phyloP scores from a whole-genome alignment of 495 filamentous ascomycete species.

The Sphaerosporella brunnea region DNA sequence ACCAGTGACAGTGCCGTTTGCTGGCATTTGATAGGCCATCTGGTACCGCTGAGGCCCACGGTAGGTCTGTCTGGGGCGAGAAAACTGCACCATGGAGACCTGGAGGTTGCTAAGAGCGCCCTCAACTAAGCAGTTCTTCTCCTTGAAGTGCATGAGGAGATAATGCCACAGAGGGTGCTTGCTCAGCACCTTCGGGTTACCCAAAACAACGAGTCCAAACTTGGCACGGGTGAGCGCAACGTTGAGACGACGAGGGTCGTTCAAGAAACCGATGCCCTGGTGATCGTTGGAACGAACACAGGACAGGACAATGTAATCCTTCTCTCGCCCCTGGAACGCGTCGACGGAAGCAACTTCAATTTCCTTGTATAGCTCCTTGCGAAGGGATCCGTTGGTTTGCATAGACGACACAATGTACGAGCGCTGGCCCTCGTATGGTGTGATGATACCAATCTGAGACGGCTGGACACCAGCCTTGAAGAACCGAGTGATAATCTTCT shows the following conservation, averaged over 20 bases:
- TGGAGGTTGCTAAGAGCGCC: conserved; percentile 93
- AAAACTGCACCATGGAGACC: conserved; percentile 86
- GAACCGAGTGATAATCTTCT: conserved; percentile 95
- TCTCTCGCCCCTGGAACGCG: conserved; percentile 97
- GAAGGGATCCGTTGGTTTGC: conserved; percentile 91
- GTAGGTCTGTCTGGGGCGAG: conserved; percentile 77
- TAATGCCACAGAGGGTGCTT: conserved; percentile 98
- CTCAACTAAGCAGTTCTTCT: conserved; percentile 87
- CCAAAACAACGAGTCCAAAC: conserved; percentile 87
- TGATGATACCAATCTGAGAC: conserved; percentile 87
- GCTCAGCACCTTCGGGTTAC: conserved; percentile 92
- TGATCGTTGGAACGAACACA: conserved; percentile 98
- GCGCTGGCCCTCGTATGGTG: conserved; percentile 94
- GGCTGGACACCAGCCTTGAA: conserved; percentile 98
- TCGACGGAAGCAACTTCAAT: conserved; percentile 97
- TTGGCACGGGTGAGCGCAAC: conserved; percentile 96
- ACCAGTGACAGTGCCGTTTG: conserved; percentile 28
- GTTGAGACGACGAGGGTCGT: conserved; percentile 93
- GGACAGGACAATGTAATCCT: conserved; percentile 96
- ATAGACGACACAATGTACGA: conserved; percentile 98
- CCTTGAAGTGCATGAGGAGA: conserved; percentile 92
- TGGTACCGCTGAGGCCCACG: conserved; percentile 79
- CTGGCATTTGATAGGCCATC: conserved; percentile 58
- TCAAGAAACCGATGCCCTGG: conserved; percentile 97
- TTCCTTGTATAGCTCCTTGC: conserved; percentile 97